A percentile compares a stretch with the other conserved stretches of the same genome.
These are phyloP conservation scores for Xerocomus spinulosus DNA, from an alignment of 768 basidiomycete genomes.

Conservation along the genomic window DNA sequence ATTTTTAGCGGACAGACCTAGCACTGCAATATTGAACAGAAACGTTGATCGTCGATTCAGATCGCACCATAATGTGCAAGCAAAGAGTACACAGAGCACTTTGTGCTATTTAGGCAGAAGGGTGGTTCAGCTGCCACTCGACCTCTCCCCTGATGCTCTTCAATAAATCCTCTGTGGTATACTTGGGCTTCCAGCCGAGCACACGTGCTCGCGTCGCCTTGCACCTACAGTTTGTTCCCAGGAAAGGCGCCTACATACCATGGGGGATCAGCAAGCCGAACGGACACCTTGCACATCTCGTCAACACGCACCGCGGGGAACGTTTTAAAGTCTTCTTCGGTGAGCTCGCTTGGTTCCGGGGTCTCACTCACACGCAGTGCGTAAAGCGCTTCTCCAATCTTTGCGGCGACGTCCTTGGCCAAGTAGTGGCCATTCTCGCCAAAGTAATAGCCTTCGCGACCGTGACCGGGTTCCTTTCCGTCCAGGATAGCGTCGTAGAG, in stretches of 20 bases:
- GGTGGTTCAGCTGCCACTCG: conserved; percentile 15
- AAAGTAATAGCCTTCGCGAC: conserved; percentile 51
- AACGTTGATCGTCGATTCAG: not conserved
- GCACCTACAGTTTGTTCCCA: conserved; percentile 23
- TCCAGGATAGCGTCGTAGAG: conserved; percentile 38
- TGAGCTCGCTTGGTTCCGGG: conserved; percentile 40
- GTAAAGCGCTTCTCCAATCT: conserved; percentile 34
- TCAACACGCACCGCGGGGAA: conserved; percentile 3
- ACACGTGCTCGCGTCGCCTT: conserved; percentile 17
- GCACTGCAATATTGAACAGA: too few relatives aligned
- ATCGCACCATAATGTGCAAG: not conserved
- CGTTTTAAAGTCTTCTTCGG: conserved; percentile 18
- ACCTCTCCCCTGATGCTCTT: conserved; percentile 18
- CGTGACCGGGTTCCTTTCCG: conserved; percentile 15
- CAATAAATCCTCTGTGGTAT: conserved; percentile 27
- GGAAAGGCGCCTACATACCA: conserved; percentile 8
- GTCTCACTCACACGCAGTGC: conserved; percentile 17
- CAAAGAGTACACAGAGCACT: not conserved
- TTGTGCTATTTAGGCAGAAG: not conserved
- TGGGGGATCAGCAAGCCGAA: not conserved
- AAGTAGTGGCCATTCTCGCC: conserved; percentile 48
- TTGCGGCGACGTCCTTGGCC: conserved; percentile 41
- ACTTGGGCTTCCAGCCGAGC: conserved; percentile 30
- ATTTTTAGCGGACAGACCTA: too few relatives aligned
- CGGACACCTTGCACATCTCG: too few relatives aligned